Percentiles rank a stretch among this genome's conserved stretches.
Evolutionary conservation across 306 rosid genomes (phyloP).

Genomic region (Lathyrus oleraceus): DNA sequence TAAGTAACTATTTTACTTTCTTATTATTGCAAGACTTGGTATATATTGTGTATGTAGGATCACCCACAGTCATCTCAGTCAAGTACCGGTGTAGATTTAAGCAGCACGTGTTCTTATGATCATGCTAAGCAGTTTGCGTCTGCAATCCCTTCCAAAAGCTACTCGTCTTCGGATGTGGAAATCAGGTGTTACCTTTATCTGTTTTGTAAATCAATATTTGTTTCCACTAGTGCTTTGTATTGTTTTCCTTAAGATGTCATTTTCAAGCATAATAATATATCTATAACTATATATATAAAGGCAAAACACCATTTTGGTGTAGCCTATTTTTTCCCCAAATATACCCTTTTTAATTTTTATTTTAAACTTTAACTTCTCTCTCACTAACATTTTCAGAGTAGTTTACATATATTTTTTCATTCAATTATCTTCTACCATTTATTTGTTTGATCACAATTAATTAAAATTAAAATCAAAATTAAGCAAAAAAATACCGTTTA

Average conservation of each 20-base stretch:
- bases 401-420: too few relatives aligned
- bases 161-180: constrained; percentile 47
- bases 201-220: neutral
- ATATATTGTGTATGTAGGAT: constrained; percentile 52
- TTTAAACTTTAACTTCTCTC: too few relatives aligned
- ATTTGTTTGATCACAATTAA: too few relatives aligned
- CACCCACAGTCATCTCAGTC: constrained; percentile 55
- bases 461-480: too few relatives aligned
- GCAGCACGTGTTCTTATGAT: constrained; percentile 59
- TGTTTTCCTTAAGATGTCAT: constrained; percentile 18
- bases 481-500: too few relatives aligned
- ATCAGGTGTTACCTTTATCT: constrained; percentile 59
- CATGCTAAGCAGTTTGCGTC: constrained; percentile 74
- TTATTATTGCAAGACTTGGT: neutral
- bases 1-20: constrained; percentile 14
- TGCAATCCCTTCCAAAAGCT: constrained; percentile 50
- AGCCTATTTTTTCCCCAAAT: too few relatives aligned
- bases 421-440: too few relatives aligned
- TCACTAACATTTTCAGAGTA: too few relatives aligned
- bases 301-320: too few relatives aligned
- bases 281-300: too few relatives aligned
- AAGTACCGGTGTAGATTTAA: constrained; percentile 48
- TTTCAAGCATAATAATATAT: neutral
- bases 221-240: constrained; percentile 11
- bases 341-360: too few relatives aligned